Base-by-base conservation (phyloP, 179 eudicot species). In the Patellifolia procumbens region DNA sequence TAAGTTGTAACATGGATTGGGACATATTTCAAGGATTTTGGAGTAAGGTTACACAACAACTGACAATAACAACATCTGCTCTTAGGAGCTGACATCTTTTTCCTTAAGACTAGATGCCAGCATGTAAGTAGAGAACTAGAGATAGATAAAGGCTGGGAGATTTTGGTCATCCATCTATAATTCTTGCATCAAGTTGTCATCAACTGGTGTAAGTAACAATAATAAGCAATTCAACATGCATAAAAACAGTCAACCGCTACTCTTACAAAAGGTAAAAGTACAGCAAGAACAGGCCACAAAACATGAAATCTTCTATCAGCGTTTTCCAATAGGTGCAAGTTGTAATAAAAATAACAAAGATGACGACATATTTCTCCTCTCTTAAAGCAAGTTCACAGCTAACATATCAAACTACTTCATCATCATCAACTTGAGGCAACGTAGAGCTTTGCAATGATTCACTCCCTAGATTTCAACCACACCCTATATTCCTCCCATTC, bases 381-480 rank as follows among this genome's bases (percentile, higher is more conserved):
- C 2, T 59, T 4, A 28, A 59, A 10, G n/a, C 12, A 26, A 3
- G 31, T 28, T 15, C 1, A 31, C 16, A 4, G 31, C 6, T 15
- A 31, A 62, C 42, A 32, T 13, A 16, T 17, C n/a, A 34, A 62
- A 31, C 42, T 35, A 64, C 46, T 34, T 4, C 34, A 34, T 31
- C 24, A 35, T 64, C 68, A 64, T 64, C 43, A 64, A 8, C 68
- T 34, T 64, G 24, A 64, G 20, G n/a, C 22, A 34, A n/a, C n/a
- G n/a, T n/a, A n/a, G n/a, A n/a, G n/a, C n/a, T n/a, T n/a, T n/a
- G n/a, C n/a, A n/a, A n/a, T n/a, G n/a, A n/a, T n/a, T n/a, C n/a
- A n/a, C n/a, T n/a, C n/a, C n/a, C n/a, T 31, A 6, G 4, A 42
- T 34, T 4, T 7, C 8, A 32, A 64, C 9, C 34, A 51, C 55